These are phyloP conservation scores for Lipomyces sp. DNA, from an alignment of 805 yeast genomes.

Conservation along the genomic window DNA sequence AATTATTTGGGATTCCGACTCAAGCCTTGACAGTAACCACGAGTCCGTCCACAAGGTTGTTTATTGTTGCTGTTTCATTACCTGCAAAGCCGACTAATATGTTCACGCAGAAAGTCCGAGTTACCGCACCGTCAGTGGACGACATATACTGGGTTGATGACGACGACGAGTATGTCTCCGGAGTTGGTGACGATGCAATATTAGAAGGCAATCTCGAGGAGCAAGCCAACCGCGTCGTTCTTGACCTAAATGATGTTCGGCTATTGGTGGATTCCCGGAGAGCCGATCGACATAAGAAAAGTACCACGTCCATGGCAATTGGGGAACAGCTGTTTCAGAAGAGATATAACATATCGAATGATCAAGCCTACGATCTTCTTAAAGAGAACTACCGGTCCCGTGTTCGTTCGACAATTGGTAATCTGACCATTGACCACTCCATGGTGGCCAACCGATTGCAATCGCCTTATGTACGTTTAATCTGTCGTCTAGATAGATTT, in stretches of 20 bases:
- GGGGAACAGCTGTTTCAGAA: constrained; percentile 54
- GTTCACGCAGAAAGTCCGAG: constrained; percentile 4
- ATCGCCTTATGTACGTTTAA: constrained; percentile 62
- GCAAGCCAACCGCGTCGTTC: constrained; percentile 44
- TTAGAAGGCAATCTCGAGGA: constrained; percentile 62
- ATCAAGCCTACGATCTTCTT: constrained; percentile 78
- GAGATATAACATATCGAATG: constrained; percentile 86
- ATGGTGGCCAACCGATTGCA: constrained; percentile 85
- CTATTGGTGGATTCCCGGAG: constrained; percentile 64
- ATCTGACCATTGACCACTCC: constrained; percentile 87
- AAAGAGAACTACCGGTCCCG: constrained; percentile 87
- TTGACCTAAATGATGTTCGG: constrained; percentile 88
- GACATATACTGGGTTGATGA: constrained; percentile 35
- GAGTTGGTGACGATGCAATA: constrained; percentile 63
- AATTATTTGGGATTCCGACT: constrained; percentile 33
- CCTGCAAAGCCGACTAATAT: neutral
- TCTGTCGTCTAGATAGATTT: neutral
- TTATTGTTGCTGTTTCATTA: neutral
- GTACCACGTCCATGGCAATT: constrained; percentile 51
- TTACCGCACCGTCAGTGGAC: constrained; percentile 20
- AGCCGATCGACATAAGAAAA: constrained; percentile 11
- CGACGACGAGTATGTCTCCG: constrained; percentile 45
- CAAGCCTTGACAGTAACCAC: constrained; percentile 11
- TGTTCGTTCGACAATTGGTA: constrained; percentile 90
- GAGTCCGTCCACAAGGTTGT: neutral